These are phyloP conservation scores for Ramularia collo-cygni DNA, from an alignment of 2,329 filamentous ascomycete genomes.

Conservation along the genomic window DNA sequence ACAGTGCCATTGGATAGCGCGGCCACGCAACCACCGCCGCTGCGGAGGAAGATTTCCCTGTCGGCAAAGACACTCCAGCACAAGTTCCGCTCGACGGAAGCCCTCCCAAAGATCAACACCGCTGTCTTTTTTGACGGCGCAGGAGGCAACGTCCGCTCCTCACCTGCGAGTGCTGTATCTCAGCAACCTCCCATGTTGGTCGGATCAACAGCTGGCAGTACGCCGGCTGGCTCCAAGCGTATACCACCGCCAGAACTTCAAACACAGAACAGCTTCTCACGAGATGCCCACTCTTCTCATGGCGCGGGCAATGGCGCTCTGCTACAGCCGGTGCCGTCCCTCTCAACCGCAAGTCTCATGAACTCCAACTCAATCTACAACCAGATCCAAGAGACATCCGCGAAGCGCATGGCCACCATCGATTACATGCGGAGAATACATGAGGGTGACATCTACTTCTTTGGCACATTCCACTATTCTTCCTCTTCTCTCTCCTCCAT, in stretches of 20 bases:
- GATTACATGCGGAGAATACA: conserved; percentile 91
- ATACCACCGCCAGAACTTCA: conserved; percentile 8
- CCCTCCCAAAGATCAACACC: conserved; percentile 10
- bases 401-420: conserved; percentile 88
- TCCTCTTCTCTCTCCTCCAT: conserved; percentile 71
- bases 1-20: conserved; percentile 2
- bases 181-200: conserved; percentile 14
- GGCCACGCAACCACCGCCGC: conserved; percentile 3
- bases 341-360: conserved; percentile 10
- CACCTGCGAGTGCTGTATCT: conserved; percentile 1
- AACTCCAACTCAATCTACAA: conserved; percentile 51
- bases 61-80: conserved; percentile 17
- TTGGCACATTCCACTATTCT: conserved; percentile 92
- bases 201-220: conserved; percentile 8
- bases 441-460: conserved; percentile 93
- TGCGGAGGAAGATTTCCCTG: conserved; percentile 17
- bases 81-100: conserved; percentile 19
- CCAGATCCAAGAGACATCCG: conserved; percentile 74
- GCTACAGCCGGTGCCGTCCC: conserved; percentile 13
- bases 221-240: conserved; percentile 4
- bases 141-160: conserved; percentile 1
- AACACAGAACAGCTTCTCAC: conserved; percentile 19
- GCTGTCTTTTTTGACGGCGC: conserved; percentile 11
- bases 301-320: conserved; percentile 16
- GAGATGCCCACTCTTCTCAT: conserved; percentile 19